These are phyloP conservation scores for Colletotrichum orbiculare DNA, from an alignment of 2,329 filamentous ascomycete genomes.

Conservation along the genomic window DNA sequence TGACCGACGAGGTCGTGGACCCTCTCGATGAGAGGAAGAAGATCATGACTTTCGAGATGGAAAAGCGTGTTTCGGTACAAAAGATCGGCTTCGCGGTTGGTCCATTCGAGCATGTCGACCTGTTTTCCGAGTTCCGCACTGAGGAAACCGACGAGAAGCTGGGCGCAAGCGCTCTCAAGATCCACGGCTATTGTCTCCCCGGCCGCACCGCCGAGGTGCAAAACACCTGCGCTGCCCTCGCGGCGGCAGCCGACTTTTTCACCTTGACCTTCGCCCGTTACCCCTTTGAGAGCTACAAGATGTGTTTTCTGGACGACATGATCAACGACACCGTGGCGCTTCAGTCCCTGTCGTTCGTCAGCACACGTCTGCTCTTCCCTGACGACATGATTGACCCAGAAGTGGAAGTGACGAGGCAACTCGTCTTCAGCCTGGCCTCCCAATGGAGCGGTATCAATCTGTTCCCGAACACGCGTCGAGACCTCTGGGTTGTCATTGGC, in stretches of 20 bases:
- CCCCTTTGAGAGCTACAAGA: constrained; percentile 90
- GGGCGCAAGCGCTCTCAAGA: constrained; percentile 85
- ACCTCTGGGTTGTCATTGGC: constrained; percentile 90
- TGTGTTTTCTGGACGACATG: constrained; percentile 94
- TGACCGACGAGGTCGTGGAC: constrained; percentile 85
- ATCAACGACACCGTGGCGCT: constrained; percentile 78
- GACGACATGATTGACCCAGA: constrained; percentile 86
- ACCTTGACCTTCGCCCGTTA: constrained; percentile 90
- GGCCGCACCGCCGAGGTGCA: constrained; percentile 83
- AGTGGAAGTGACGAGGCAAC: constrained; percentile 79
- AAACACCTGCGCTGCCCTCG: constrained; percentile 87
- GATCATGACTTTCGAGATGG: constrained; percentile 85
- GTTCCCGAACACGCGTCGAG: constrained; percentile 81
- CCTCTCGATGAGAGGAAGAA: constrained; percentile 83
- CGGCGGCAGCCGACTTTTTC: constrained; percentile 90
- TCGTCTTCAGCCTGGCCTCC: constrained; percentile 86
- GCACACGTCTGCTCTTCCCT: constrained; percentile 85
- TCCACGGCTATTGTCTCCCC: constrained; percentile 92
- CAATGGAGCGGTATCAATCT: constrained; percentile 97
- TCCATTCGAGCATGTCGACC: constrained; percentile 92
- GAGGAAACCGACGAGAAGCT: constrained; percentile 93
- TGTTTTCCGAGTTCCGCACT: constrained; percentile 85
- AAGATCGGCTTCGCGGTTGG: constrained; percentile 95
- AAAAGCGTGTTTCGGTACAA: constrained; percentile 80
- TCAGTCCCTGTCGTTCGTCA: constrained; percentile 88